Base-by-base conservation (phyloP, 768 basidiomycete genomes). In the Saitozyma sp. region DNA sequence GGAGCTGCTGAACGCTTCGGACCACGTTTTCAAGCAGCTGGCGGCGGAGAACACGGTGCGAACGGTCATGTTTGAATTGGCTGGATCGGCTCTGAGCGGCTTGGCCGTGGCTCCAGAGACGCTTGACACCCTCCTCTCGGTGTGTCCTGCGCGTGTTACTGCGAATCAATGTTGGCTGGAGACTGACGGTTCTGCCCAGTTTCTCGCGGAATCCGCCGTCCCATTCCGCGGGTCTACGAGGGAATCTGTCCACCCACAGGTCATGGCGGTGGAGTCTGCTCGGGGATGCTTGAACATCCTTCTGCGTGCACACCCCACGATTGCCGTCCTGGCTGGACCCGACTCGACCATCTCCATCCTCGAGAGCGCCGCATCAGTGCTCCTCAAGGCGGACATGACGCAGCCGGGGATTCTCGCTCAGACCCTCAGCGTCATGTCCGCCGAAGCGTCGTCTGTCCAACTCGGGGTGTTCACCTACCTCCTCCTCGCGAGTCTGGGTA, bases 401-500 rank as follows among this genome's bases (percentile, higher is more conserved):
- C n/a, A 38, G 6, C 49, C 59, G 16, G 70, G 70, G 1, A 58
- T 45, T 3, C 57, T 71, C 9, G 50, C 52, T 53, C 45, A 61
- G 19, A 52, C 16, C 17, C 51, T 71, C 38, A 8, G 13, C 10
- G 56, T 52, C 8, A 50, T 68, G 14, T 57, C 58, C 13, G 9
- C 42, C 8, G 67, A 70, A 56, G 59, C 66, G 38, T 54, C 58
- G 8, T 56, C 62, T 16, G 60, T 62, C 11, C 73, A 71, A 59
- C 58, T 74, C 45, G 54, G 50, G 11, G 37, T 69, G 14, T 71
- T 66, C 59, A 64, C 59, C 7, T 69, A 50, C 48, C 38, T 75
- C 17, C 59, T 71, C 5, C 58, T 68, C 40, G 62, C 66, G 11
- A 59, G 64, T 6, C 29, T 29, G 29, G 29, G 29, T 29, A 29